These are phyloP conservation scores for Boechera retrofracta DNA, from an alignment of 345 rosid genomes.

Conservation along the genomic window DNA sequence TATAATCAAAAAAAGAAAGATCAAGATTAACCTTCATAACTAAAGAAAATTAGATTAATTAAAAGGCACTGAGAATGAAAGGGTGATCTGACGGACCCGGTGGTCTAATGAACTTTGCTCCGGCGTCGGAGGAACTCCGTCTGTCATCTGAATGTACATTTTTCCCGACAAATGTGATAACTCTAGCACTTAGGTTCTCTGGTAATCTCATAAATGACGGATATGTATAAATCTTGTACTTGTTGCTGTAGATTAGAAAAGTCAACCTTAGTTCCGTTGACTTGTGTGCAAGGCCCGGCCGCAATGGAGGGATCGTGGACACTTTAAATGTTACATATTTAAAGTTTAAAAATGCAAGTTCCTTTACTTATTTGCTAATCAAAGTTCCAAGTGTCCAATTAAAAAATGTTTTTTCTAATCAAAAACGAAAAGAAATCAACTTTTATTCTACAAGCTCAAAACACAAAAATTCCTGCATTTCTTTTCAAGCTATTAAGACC, in stretches of 20 bases:
- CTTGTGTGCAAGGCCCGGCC: constrained; percentile 25
- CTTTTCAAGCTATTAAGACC: constrained; percentile 13
- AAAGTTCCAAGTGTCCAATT: constrained; percentile 1
- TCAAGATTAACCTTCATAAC: not conserved
- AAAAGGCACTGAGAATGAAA: not conserved
- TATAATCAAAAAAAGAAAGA: not conserved
- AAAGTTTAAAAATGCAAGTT: not conserved
- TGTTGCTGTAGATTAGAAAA: not conserved
- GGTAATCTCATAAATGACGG: constrained; percentile 3
- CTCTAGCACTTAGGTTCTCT: not conserved
- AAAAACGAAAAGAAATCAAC: not conserved
- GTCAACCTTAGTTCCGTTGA: constrained; percentile 34
- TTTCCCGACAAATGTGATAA: constrained; percentile 18
- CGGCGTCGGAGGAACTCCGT: constrained; percentile 38
- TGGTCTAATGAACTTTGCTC: constrained; percentile 43
- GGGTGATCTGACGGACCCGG: constrained; percentile 30
- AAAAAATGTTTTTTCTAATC: not conserved
- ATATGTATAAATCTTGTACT: not conserved
- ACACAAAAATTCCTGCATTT: constrained; percentile 12
- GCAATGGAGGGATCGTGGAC: constrained; percentile 42
- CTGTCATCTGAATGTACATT: constrained; percentile 44
- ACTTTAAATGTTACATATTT: constrained; percentile 21
- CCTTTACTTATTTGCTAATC: constrained; percentile 30
- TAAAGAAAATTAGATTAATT: not conserved
- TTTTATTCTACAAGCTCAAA: constrained; percentile 26